Percentiles rank a stretch among this genome's conserved stretches.
phyloP scores from a whole-genome alignment of 192 early-diverging fungal species.

The Backusella morwellensis region DNA sequence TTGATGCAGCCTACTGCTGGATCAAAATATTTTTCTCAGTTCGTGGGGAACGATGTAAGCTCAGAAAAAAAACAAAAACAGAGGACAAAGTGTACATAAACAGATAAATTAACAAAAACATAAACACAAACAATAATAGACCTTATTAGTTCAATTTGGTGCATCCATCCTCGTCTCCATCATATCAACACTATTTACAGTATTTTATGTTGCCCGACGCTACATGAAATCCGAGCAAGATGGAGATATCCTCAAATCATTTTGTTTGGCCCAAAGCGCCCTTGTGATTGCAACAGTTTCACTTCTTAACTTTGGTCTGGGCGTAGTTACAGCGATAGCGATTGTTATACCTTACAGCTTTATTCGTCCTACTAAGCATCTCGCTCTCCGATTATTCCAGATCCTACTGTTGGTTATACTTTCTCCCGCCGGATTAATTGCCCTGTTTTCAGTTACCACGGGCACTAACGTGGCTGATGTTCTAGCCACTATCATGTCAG shows the following conservation, averaged over 20 bases:
- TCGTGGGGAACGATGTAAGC: not conserved
- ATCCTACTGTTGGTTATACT: conserved; percentile 45
- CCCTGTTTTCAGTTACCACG: conserved; percentile 39
- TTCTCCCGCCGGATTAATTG: conserved; percentile 52
- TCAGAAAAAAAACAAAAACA: not conserved
- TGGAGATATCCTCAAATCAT: conserved; percentile 55
- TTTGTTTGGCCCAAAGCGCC: conserved; percentile 52
- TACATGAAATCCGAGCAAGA: conserved; percentile 42
- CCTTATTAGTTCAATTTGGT: conserved; percentile 4
- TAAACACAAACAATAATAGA: not conserved
- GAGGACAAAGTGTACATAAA: not conserved
- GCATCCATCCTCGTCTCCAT: conserved; percentile 29
- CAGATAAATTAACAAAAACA: not conserved
- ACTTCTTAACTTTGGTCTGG: conserved; percentile 73
- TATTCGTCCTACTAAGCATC: conserved; percentile 41
- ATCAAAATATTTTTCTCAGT: conserved; percentile 14
- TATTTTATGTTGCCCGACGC: conserved; percentile 26
- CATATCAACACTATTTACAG: conserved; percentile 22
- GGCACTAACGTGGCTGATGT: conserved; percentile 38
- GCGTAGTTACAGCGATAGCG: conserved; percentile 53
- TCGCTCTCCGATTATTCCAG: conserved; percentile 37
- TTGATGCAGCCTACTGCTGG: conserved; percentile 27
- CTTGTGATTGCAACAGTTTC: conserved; percentile 63
- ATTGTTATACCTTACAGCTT: conserved; percentile 60
- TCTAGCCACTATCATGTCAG: conserved; percentile 51